A percentile compares a stretch with the other conserved stretches of the same genome.
Evolutionary conservation across 176 grass and related monocot genomes (phyloP).

Genomic region (Oryza glumipatula): DNA sequence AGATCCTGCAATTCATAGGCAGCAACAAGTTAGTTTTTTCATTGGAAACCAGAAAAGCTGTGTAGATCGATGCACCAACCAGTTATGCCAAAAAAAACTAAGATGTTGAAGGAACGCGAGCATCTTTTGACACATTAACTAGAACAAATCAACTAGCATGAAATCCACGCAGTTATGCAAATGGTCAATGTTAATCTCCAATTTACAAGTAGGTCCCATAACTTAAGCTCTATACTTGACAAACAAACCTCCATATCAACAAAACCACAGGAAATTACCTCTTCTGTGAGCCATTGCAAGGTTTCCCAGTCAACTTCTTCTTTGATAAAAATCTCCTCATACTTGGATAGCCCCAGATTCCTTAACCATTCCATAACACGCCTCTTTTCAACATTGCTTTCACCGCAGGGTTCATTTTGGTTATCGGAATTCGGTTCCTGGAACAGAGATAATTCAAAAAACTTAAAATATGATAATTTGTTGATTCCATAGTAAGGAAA

Average conservation of each 20-base stretch:
- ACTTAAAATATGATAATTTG: slow-evolving; percentile 11
- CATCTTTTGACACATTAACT: neutral
- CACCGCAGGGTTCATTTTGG: slow-evolving; percentile 44
- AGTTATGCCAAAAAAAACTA: slow-evolving; percentile 1
- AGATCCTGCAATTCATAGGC: slow-evolving; percentile 69
- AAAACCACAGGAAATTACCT: slow-evolving; percentile 53
- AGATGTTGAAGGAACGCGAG: neutral
- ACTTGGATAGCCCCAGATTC: slow-evolving; percentile 76
- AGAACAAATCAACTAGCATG: slow-evolving; percentile 1
- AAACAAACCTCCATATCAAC: slow-evolving; percentile 1
- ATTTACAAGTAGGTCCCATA: slow-evolving; percentile 7
- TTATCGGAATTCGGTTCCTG: slow-evolving; percentile 50
- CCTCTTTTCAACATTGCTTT: slow-evolving; percentile 49
- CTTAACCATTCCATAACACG: slow-evolving; percentile 70
- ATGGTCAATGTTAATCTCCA: neutral
- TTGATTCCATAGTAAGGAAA: neutral
- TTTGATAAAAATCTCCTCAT: slow-evolving; percentile 75
- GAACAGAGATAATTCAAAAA: slow-evolving; percentile 39
- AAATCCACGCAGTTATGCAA: neutral
- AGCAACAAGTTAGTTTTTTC: slow-evolving; percentile 39
- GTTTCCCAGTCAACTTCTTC: slow-evolving; percentile 93
- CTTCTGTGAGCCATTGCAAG: slow-evolving; percentile 90
- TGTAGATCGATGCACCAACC: neutral
- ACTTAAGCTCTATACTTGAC: neutral
- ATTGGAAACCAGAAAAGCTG: neutral